Base-by-base conservation (phyloP, 140 eudicot species). In the Stevia rebaudiana region DNA sequence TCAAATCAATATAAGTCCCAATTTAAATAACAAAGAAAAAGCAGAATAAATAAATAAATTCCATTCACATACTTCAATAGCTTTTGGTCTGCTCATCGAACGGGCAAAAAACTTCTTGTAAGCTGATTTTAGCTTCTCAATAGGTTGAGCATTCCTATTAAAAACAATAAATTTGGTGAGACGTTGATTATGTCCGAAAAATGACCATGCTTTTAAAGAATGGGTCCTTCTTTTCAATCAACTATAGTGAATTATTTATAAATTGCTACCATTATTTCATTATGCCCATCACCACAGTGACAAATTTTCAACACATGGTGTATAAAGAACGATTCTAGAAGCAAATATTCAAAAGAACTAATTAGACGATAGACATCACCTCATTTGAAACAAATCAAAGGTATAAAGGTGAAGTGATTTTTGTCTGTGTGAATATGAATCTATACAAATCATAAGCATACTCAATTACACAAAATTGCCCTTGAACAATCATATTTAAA, bases 71-170 rank as follows among this genome's bases (percentile, higher is more conserved):
- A 84, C 97, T 55, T 81, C 83, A 18, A 67, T 65, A 39, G 82
- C 71, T 73, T 79, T 83, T 40, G 84, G 74, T 69, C 82, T 78
- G 62, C 77, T 75, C 94, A 87, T 83, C 15, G 96, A 76, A 40
- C 95, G 89, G 12, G 79, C 75, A 37, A 91, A 77, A 80, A 84
- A 85, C 13, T 77, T 92, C 81, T 43, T 73, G 77, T 74, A 92
- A 59, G 96, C 89, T 49, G 81, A 80, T 71, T 80, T 80, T 73
- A 92, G 72, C 69, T 84, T 85, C 57, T 92, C 98, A 50, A 64
- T 69, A 9, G 98, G 96, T 59, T 85, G 87, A 72, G 96, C 96
- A 57, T 92, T 81, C 90, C 98, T 92, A 19, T 55, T 35, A 66
- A 25, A 61, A 16, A 42, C n/a, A 51, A 31, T 57, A 33, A 1